Conservation (phyloP, 805 yeast genomes). For the Wickerhamiella azyma region DNA sequence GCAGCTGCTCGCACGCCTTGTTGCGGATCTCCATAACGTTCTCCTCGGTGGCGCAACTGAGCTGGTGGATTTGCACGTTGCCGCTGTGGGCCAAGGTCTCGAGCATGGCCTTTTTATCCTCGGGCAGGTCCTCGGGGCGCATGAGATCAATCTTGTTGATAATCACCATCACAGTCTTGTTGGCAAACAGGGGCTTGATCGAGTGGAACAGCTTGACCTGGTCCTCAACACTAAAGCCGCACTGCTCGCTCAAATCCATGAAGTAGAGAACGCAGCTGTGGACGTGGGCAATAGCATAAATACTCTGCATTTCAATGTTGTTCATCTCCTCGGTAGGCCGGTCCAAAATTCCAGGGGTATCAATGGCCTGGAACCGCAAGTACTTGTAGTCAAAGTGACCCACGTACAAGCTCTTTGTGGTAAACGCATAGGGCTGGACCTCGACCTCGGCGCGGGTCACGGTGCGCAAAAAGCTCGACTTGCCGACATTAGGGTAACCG, state of each 20-base stretch:
- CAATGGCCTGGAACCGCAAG: constrained; percentile 95
- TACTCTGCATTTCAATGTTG: constrained; percentile 98
- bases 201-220: constrained; percentile 95
- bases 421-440: constrained; percentile 98
- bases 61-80: constrained; percentile 83
- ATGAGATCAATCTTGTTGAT: constrained; percentile 90
- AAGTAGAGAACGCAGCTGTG: constrained; percentile 93
- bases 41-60: constrained; percentile 89
- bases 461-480: constrained; percentile 83
- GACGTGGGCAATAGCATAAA: constrained; percentile 96
- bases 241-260: constrained; percentile 97
- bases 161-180: constrained; percentile 90
- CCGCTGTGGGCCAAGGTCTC: constrained; percentile 41
- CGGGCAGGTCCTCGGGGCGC: constrained; percentile 67
- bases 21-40: constrained; percentile 93
- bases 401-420: constrained; percentile 91
- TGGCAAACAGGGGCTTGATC: constrained; percentile 92
- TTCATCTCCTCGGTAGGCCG: constrained; percentile 99
- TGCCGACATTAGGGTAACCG: constrained; percentile 99
- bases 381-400: constrained; percentile 99
- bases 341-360: constrained; percentile 97
- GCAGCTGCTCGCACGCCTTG: constrained; percentile 91
- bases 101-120: constrained; percentile 58
- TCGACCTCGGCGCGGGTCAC: constrained; percentile 98
- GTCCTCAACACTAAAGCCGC: constrained; percentile 95